Conservation (phyloP, 306 rosid genomes). For the Acacia confusa region DNA sequence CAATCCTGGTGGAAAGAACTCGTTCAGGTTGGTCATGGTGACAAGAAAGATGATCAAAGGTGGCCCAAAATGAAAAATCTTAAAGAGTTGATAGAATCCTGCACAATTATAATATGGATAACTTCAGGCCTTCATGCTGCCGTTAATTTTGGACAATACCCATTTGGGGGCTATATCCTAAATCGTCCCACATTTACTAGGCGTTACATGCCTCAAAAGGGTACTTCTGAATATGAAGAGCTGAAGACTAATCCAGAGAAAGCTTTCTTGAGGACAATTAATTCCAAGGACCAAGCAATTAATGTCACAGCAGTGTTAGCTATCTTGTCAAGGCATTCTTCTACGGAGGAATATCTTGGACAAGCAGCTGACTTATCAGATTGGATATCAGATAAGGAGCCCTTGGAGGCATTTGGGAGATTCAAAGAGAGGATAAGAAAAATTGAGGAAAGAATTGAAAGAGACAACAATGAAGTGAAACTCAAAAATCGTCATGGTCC, state of each 20-base stretch:
- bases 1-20: neutral
- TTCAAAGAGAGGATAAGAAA: neutral
- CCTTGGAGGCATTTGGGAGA: neutral
- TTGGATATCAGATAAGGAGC: neutral
- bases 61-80: neutral
- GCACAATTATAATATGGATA: neutral
- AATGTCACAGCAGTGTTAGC: neutral
- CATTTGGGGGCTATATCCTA: neutral
- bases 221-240: neutral
- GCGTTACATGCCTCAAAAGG: neutral
- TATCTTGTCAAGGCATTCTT: neutral
- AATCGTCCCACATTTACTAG: neutral
- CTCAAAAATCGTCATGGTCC: neutral
- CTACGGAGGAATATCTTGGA: neutral
- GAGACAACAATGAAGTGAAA: neutral
- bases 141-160: neutral
- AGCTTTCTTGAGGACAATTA: neutral
- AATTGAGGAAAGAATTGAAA: neutral
- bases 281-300: neutral
- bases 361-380: neutral
- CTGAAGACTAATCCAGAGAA: neutral
- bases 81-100: neutral
- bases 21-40: neutral
- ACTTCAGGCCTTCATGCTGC: constrained; percentile 6
- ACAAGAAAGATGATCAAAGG: neutral